phyloP scores from a whole-genome alignment of 371 early-diverging fungal genomes.

The Apophysomyces sp. region DNA sequence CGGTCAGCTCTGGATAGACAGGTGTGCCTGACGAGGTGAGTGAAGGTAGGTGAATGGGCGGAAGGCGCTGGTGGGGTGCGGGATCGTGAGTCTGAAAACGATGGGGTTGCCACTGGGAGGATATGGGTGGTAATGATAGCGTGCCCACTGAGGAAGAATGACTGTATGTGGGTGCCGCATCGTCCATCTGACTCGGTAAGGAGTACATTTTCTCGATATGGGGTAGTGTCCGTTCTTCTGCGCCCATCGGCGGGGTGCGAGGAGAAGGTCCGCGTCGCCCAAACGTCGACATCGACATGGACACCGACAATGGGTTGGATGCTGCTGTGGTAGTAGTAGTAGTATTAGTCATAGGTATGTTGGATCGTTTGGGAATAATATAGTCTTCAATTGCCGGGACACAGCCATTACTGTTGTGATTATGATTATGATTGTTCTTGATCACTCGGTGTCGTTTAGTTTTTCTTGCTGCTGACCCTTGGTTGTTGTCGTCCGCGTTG shows the following conservation, averaged over 20 bases:
- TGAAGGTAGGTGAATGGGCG: not conserved
- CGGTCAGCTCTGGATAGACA: conserved; percentile 12
- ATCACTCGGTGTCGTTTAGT: not conserved
- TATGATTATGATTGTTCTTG: not conserved
- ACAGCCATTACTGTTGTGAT: not conserved
- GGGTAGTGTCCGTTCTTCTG: conserved; percentile 1
- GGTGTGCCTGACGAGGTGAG: conserved; percentile 5
- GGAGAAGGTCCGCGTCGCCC: not conserved
- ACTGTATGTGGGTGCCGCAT: too few species aligned
- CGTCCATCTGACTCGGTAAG: not conserved
- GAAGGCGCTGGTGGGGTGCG: conserved; percentile 1
- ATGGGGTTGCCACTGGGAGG: conserved; percentile 13
- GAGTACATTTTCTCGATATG: not conserved
- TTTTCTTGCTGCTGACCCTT: not conserved
- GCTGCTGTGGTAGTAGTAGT: conserved; percentile 15
- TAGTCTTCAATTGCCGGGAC: conserved; percentile 48
- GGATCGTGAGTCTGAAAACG: conserved; percentile 15
- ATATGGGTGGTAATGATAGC: conserved; percentile 18
- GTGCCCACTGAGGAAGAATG: too few species aligned
- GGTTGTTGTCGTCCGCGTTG: too few species aligned
- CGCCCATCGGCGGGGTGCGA: conserved; percentile 13
- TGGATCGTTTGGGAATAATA: conserved; percentile 26
- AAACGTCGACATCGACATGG: not conserved
- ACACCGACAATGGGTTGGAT: not conserved
- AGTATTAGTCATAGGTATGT: not conserved